phyloP scores from a whole-genome alignment of 2,329 filamentous ascomycete genomes.

The Cytospora piceae region DNA sequence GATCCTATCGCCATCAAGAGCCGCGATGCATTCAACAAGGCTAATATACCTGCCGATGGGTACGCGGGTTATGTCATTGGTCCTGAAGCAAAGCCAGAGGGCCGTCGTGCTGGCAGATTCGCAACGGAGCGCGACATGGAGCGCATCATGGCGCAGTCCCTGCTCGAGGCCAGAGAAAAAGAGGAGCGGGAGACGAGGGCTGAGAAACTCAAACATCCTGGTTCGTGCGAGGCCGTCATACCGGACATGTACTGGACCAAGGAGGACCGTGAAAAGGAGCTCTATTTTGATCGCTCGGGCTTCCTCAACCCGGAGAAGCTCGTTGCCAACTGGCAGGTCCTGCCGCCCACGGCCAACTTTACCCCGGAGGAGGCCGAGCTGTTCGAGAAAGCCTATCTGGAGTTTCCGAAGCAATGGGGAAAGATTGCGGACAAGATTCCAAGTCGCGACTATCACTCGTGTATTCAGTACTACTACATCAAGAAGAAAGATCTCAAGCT shows the following conservation, averaged over 20 bases:
- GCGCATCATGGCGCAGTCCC: slow-evolving; percentile 71
- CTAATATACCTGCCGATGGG: slow-evolving; percentile 38
- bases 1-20: slow-evolving; percentile 59
- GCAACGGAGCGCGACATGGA: slow-evolving; percentile 76
- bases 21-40: slow-evolving; percentile 55
- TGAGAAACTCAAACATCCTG: slow-evolving; percentile 65
- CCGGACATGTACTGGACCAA: slow-evolving; percentile 70
- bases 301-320: slow-evolving; percentile 67
- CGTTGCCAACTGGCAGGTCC: slow-evolving; percentile 71
- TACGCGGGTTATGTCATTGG: slow-evolving; percentile 38
- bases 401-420: slow-evolving; percentile 82
- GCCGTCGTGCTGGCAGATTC: slow-evolving; percentile 58
- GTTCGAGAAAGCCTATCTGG: slow-evolving; percentile 76
- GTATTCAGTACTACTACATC: slow-evolving; percentile 85
- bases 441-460: slow-evolving; percentile 73
- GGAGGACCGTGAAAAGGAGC: slow-evolving; percentile 60
- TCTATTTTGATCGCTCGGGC: slow-evolving; percentile 69
- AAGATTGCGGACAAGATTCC: slow-evolving; percentile 71
- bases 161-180: slow-evolving; percentile 70
- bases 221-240: slow-evolving; percentile 72
- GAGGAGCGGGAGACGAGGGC: slow-evolving; percentile 67
- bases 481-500: slow-evolving; percentile 76
- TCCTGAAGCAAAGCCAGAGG: slow-evolving; percentile 60
- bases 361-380: slow-evolving; percentile 69
- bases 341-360: slow-evolving; percentile 76